phyloP scores from a whole-genome alignment of 495 filamentous ascomycete genomes.

The Margaritispora aquatica region DNA sequence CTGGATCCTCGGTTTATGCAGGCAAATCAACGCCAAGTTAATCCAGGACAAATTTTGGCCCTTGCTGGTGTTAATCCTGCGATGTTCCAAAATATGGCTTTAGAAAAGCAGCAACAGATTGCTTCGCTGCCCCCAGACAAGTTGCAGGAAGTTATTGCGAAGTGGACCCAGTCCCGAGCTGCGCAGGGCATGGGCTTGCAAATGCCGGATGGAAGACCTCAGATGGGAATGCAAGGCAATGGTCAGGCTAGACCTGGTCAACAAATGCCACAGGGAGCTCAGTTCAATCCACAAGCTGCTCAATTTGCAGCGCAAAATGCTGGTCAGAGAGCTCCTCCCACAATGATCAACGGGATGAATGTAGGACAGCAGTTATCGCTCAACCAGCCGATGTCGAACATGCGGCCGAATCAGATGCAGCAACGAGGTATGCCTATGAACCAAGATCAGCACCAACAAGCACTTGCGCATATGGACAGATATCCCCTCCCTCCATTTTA shows the following conservation, averaged over 20 bases:
- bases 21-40: constrained; percentile 26
- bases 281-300: constrained; percentile 28
- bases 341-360: constrained; percentile 28
- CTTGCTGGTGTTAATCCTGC: constrained; percentile 26
- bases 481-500: constrained; percentile 17
- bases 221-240: constrained; percentile 23
- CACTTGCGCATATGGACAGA: constrained; percentile 18
- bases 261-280: constrained; percentile 25
- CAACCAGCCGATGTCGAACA: constrained; percentile 28
- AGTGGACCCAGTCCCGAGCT: constrained; percentile 28
- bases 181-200: constrained; percentile 10
- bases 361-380: constrained; percentile 30
- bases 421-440: constrained; percentile 4
- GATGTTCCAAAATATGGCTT: constrained; percentile 30
- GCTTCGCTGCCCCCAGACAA: constrained; percentile 32
- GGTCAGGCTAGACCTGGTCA: constrained; percentile 16
- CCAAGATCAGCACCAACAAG: constrained; percentile 1
- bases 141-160: constrained; percentile 34
- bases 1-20: constrained; percentile 40
- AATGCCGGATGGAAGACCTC: constrained; percentile 22
- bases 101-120: constrained; percentile 27
- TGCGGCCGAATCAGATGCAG: constrained; percentile 19
- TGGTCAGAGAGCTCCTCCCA: constrained; percentile 22
- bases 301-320: constrained; percentile 26
- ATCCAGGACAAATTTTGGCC: constrained; percentile 26